These are phyloP conservation scores for Ajuga reptans DNA, from an alignment of 305 asterid genomes.

Conservation along the genomic window DNA sequence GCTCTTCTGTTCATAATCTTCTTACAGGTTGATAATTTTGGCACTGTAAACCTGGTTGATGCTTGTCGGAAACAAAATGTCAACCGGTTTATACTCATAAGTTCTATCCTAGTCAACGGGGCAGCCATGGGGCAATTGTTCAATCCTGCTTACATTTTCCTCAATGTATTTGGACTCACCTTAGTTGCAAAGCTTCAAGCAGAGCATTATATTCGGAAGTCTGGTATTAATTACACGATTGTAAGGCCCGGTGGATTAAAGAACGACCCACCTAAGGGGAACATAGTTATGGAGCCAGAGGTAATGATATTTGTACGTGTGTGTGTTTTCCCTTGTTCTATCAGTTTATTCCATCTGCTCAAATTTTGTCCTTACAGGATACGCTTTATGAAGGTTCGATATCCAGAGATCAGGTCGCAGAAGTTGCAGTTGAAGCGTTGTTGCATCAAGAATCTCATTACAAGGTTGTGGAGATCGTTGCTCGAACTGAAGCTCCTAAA, in stretches of 20 bases:
- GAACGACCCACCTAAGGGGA: conserved; percentile 78
- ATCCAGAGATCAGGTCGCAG: conserved; percentile 89
- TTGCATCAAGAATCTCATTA: conserved; percentile 55
- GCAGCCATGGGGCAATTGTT: conserved; percentile 93
- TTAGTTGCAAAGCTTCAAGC: conserved; percentile 95
- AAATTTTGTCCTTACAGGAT: conserved; percentile 41
- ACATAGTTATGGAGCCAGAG: conserved; percentile 90
- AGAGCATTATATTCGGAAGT: conserved; percentile 66
- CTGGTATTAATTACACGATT: conserved; percentile 94
- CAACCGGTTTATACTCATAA: conserved; percentile 69
- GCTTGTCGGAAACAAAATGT: conserved; percentile 78
- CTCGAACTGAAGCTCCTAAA: conserved; percentile 66
- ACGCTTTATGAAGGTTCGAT: conserved; percentile 77
- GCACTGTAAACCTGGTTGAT: conserved; percentile 89
- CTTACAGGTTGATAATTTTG: conserved; percentile 82
- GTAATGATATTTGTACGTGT: conserved; percentile 24
- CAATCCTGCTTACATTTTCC: conserved; percentile 84
- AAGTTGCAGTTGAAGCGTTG: conserved; percentile 87
- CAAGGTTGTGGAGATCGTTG: conserved; percentile 86
- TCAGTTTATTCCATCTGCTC: background rate
- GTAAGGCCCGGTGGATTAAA: conserved; percentile 86
- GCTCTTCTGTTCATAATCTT: background rate
- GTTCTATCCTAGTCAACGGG: conserved; percentile 88
- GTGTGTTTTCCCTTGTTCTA: background rate
- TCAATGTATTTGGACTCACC: conserved; percentile 75